Evolutionary conservation across 202 grass and related monocot genomes (phyloP).

Genomic region (Dendrocalamus latiflorus): DNA sequence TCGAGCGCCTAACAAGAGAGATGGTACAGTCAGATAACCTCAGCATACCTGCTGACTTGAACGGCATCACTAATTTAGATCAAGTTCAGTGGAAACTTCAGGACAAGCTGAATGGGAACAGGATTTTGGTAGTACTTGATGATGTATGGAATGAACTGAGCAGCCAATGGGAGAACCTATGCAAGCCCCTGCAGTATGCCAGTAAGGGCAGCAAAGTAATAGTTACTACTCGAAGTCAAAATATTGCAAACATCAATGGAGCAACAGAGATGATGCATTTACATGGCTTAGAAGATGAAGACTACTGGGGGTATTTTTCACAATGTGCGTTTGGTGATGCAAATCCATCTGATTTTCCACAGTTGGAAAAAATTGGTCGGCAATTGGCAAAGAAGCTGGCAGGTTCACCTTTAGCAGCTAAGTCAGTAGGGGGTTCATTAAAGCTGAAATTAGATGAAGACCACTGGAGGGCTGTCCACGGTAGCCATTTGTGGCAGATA

Average conservation of each 20-base stretch:
- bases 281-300: conserved; percentile 39
- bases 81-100: conserved; percentile 16
- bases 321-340: conserved; percentile 30
- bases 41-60: not conserved
- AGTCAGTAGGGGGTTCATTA: conserved; percentile 11
- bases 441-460: conserved; percentile 9
- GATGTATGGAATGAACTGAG: conserved; percentile 48
- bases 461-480: conserved; percentile 9
- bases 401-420: conserved; percentile 49
- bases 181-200: conserved; percentile 25
- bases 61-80: conserved; percentile 29
- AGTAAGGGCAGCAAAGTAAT: conserved; percentile 37
- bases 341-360: conserved; percentile 7
- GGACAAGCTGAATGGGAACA: conserved; percentile 18
- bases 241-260: conserved; percentile 18
- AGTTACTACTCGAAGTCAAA: conserved; percentile 33
- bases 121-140: conserved; percentile 40
- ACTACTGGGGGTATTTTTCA: conserved; percentile 19
- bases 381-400: conserved; percentile 28
- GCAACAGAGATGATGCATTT: conserved; percentile 21
- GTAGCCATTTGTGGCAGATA: conserved; percentile 26
- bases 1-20: too few relatives aligned
- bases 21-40: too few relatives aligned
- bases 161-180: conserved; percentile 28
- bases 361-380: not conserved